phyloP scores from a whole-genome alignment of 2,329 filamentous ascomycete species.

The Apiospora rasikravindrae region DNA sequence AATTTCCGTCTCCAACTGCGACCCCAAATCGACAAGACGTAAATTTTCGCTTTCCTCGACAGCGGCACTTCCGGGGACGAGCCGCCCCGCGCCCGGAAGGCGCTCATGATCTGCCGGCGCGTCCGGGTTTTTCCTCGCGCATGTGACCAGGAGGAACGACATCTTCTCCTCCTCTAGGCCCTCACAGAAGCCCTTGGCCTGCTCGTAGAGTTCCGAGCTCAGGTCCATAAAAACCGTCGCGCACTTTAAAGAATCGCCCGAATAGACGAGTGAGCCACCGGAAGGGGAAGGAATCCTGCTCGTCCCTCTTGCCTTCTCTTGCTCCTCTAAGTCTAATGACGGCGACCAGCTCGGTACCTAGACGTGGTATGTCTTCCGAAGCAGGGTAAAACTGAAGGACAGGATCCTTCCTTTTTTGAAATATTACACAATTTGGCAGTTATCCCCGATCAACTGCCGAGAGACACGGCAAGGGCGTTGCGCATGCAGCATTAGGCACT shows the following conservation, averaged over 20 bases:
- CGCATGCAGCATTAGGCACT: no score
- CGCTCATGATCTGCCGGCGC: background rate
- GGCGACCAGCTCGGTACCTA: no score
- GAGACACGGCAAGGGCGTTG: no score
- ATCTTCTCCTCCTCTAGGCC: conserved; percentile 7
- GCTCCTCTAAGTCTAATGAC: no score
- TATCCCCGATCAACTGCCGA: no score
- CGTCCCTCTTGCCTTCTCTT: background rate
- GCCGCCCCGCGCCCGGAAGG: background rate
- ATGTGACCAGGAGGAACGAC: background rate
- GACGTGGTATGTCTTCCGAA: no score
- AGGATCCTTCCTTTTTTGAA: no score
- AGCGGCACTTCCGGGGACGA: background rate
- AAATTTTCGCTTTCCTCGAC: background rate
- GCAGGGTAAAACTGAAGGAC: no score
- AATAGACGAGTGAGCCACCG: conserved; percentile 61
- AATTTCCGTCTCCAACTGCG: background rate
- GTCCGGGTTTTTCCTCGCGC: background rate
- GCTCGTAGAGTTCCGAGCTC: background rate
- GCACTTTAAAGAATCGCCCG: conserved; percentile 64
- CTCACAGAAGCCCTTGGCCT: background rate
- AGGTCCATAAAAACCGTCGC: conserved; percentile 67
- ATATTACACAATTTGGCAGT: no score
- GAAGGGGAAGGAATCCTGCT: background rate
- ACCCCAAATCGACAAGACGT: background rate